phyloP scores from a whole-genome alignment of 257 asterid species.

The Plantago elongata region DNA sequence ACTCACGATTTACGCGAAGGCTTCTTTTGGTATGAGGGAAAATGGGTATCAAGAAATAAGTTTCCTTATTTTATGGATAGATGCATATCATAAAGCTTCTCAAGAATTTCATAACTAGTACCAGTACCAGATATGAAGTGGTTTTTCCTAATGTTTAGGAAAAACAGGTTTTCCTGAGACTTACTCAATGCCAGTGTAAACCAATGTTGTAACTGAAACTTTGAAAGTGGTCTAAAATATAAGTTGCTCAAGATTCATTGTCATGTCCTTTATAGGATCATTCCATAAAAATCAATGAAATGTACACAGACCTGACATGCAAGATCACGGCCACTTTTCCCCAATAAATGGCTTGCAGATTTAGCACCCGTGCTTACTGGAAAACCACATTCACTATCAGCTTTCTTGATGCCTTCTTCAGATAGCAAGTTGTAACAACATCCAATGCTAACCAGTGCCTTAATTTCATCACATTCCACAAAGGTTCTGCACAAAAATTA shows the following conservation, averaged over 20 bases:
- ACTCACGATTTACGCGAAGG: too few species aligned
- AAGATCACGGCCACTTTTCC: slow-evolving; percentile 76
- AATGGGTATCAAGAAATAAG: too few species aligned
- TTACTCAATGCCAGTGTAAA: too few species aligned
- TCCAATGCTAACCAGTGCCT: slow-evolving; percentile 80
- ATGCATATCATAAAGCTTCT: too few species aligned
- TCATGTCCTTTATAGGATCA: slow-evolving; percentile 12
- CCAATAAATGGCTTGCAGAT: slow-evolving; percentile 45
- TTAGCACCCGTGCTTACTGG: slow-evolving; percentile 76
- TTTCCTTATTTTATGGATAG: too few species aligned
- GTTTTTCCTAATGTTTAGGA: too few species aligned
- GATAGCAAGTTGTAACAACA: slow-evolving; percentile 90
- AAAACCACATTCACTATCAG: slow-evolving; percentile 54
- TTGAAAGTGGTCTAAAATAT: too few species aligned
- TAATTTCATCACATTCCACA: slow-evolving; percentile 58
- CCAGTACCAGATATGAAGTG: too few species aligned
- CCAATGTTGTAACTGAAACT: too few species aligned
- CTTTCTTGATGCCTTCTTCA: slow-evolving; percentile 40
- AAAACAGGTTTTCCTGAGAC: too few species aligned
- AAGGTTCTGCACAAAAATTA: slow-evolving; percentile 54
- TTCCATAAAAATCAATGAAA: slow-evolving; percentile 7
- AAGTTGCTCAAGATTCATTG: slow-evolving; percentile 5
- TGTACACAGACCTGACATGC: slow-evolving; percentile 75
- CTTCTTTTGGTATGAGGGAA: too few species aligned
- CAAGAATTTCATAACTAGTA: too few species aligned